Base-by-base conservation (phyloP, 495 filamentous ascomycete species). In the Clavariopsis aquatica region DNA sequence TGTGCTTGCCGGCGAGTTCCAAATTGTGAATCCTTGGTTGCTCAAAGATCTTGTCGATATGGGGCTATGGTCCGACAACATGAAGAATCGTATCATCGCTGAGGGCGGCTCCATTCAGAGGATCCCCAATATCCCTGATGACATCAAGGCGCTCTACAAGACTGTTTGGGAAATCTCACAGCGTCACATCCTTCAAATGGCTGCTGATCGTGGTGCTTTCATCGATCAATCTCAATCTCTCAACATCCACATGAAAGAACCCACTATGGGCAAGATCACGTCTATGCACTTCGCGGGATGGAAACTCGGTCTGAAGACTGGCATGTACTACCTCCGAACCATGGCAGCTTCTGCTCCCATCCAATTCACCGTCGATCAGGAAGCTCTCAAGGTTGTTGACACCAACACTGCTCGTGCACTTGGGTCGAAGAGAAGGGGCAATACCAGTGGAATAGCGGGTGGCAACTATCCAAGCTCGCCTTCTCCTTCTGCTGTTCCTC, bases 141-240 rank as follows among this genome's bases (percentile, higher is more conserved):
- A 98, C 67, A 89, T 96, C 84, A 98, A 98, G 82, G 84, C 89
- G 9, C 84, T 98, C 15, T 98, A 98, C 85, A 98, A 98, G 85
- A 98, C 94, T 23, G 94, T 98, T 19, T 98, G 94, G 94, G 94
- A 98, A 74, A 96, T 98, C 69, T 93, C 90, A n/a, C 94, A 98
- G 80, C 90, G 90, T 60, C 89, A 84, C 31, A 91, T 98, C 68
- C 83, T 98, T 38, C 89, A 97, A 80, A 97, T 98, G 93, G 92
- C 94, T 57, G 94, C 94, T 52, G 94, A 98, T 75, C 92, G 94
- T 75, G 94, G 94, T 76, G 94, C 94, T 34, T 98, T 89, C 81
- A 96, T 98, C 75, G 94, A 98, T 72, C 94, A 98, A 82, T 96
- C 92, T 29, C 94, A 98, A 78, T 97, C 93, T 17, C 85, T 98